Evolutionary conservation across 371 early-diverging fungal genomes (phyloP).

Genomic region (Mortierella sp.): DNA sequence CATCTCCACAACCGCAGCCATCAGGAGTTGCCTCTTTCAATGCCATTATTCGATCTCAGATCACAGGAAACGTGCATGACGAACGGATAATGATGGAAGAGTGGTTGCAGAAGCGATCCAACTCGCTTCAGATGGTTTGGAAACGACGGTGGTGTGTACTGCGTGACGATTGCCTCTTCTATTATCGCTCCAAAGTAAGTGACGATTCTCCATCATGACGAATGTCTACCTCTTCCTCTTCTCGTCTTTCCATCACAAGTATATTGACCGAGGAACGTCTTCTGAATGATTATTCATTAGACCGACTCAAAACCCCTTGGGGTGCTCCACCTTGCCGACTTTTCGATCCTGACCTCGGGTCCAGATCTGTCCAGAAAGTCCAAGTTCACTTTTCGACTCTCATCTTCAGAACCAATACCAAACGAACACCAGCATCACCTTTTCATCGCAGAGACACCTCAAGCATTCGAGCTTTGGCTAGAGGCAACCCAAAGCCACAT

Average conservation of each 20-base stretch:
- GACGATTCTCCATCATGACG: not conserved
- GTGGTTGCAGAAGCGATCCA: conserved; percentile 45
- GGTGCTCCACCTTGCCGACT: conserved; percentile 27
- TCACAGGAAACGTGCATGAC: not conserved
- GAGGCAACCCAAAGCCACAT: conserved; percentile 27
- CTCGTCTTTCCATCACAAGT: too few species aligned
- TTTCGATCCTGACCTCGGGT: conserved; percentile 18
- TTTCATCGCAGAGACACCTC: conserved; percentile 23
- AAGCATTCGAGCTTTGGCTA: conserved; percentile 33
- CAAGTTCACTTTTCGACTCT: conserved; percentile 36
- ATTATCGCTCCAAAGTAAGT: conserved; percentile 39
- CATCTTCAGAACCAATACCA: conserved; percentile 24
- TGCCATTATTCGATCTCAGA: conserved; percentile 9
- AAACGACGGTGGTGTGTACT: conserved; percentile 50
- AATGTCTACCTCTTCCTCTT: too few species aligned
- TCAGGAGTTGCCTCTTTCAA: conserved; percentile 9
- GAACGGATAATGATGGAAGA: conserved; percentile 32
- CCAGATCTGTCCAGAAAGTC: conserved; percentile 30
- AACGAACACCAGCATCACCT: conserved; percentile 25
- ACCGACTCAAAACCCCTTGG: conserved; percentile 43
- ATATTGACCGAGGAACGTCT: too few species aligned
- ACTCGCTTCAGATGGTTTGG: conserved; percentile 40
- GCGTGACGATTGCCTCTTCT: conserved; percentile 28
- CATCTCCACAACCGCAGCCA: not conserved
- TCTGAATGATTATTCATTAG: conserved; percentile 4